Percentiles rank a stretch among this genome's conserved stretches.
These are phyloP conservation scores for Ceratocystiopsis minuta DNA, from an alignment of 2,329 filamentous ascomycete genomes.

Conservation along the genomic window DNA sequence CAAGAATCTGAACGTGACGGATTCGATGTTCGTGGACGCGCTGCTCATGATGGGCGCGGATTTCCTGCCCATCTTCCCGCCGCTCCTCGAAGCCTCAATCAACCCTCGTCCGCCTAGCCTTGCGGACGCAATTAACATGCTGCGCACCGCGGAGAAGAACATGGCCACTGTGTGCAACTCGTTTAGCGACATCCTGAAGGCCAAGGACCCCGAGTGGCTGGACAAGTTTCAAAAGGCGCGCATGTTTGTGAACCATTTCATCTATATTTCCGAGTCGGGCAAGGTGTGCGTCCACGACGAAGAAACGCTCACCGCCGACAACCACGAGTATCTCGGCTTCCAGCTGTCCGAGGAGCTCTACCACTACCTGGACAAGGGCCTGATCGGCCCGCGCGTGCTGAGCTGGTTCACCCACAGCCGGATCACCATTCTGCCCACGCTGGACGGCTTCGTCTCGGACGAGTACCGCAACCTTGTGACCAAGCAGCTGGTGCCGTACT, in stretches of 20 bases:
- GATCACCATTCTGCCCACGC: constrained; percentile 61
- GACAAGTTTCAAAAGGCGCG: constrained; percentile 75
- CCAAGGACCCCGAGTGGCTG: constrained; percentile 56
- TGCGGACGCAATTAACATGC: constrained; percentile 59
- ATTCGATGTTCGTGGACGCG: constrained; percentile 66
- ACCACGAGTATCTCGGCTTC: constrained; percentile 80
- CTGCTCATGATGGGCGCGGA: constrained; percentile 68
- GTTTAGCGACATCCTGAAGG: constrained; percentile 61
- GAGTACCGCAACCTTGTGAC: constrained; percentile 70
- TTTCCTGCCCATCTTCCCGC: constrained; percentile 64
- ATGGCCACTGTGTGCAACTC: constrained; percentile 58
- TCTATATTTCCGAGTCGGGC: constrained; percentile 62
- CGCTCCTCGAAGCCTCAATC: constrained; percentile 42
- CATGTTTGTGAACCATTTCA: constrained; percentile 74
- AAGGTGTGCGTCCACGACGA: constrained; percentile 53
- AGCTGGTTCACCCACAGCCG: constrained; percentile 69
- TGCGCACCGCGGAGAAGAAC: constrained; percentile 50
- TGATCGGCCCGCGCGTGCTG: constrained; percentile 62
- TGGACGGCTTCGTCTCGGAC: constrained; percentile 63
- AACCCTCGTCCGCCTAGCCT: constrained; percentile 43
- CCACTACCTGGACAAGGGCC: constrained; percentile 69
- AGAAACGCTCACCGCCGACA: constrained; percentile 59
- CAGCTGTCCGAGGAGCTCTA: constrained; percentile 79
- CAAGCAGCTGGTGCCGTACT: constrained; percentile 52
- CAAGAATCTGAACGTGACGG: constrained; percentile 44